These are phyloP conservation scores for Zoysia japonica DNA, from an alignment of 176 grass and related monocot species.

Conservation along the genomic window DNA sequence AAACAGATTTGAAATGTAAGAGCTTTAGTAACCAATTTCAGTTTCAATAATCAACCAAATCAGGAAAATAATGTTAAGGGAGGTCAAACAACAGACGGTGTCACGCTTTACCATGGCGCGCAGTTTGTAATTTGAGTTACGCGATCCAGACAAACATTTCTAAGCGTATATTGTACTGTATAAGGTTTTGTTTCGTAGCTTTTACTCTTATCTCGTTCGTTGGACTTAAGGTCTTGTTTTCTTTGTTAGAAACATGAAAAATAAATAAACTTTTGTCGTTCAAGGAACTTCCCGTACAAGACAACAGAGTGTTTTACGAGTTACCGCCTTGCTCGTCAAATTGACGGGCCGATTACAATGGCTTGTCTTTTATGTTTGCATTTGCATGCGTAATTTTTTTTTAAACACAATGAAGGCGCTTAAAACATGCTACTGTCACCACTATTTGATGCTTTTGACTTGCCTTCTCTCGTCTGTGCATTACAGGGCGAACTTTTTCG, in stretches of 20 bases:
- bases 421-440: slow-evolving; percentile 28
- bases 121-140: background rate
- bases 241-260: background rate
- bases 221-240: slow-evolving; percentile 25
- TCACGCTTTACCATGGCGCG: background rate
- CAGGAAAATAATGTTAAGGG: background rate
- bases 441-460: background rate
- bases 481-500: slow-evolving; percentile 33
- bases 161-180: background rate
- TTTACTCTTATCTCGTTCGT: background rate
- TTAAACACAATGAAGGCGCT: background rate
- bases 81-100: background rate
- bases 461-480: background rate
- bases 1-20: background rate
- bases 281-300: slow-evolving; percentile 37
- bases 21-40: background rate
- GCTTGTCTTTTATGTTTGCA: background rate
- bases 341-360: slow-evolving; percentile 14
- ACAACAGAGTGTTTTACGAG: background rate
- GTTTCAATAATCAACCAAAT: background rate
- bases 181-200: background rate
- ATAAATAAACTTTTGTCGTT: slow-evolving; percentile 16
- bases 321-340: slow-evolving; percentile 16
- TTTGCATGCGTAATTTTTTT: background rate
- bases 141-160: background rate